phyloP scores from a whole-genome alignment of 192 early-diverging fungal species.

The Coemansia sp. region DNA sequence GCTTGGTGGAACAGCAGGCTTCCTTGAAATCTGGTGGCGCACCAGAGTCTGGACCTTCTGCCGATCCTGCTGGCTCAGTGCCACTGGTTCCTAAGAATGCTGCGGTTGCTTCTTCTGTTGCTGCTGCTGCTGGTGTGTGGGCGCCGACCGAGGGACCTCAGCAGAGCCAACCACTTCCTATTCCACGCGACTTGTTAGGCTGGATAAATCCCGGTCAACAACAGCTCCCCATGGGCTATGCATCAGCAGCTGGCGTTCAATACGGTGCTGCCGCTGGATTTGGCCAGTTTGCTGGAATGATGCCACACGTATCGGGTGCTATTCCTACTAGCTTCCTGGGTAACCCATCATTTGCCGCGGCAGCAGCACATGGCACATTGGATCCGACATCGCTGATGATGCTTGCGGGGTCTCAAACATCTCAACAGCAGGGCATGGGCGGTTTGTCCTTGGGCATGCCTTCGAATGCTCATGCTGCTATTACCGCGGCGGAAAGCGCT shows the following conservation, averaged over 20 bases:
- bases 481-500: neutral
- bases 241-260: neutral
- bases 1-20: constrained; percentile 5
- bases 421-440: constrained; percentile 2
- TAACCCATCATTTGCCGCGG: constrained; percentile 10
- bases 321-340: constrained; percentile 8
- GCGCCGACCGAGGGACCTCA: neutral
- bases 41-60: neutral
- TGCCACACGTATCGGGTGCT: constrained; percentile 14
- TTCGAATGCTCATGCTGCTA: neutral
- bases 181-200: neutral
- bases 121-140: neutral
- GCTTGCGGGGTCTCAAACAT: constrained; percentile 8
- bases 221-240: constrained; percentile 16
- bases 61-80: neutral
- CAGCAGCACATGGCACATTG: neutral
- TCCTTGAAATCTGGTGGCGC: neutral
- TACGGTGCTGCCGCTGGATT: constrained; percentile 8
- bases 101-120: neutral
- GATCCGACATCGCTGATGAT: constrained; percentile 23
- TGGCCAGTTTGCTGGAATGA: constrained; percentile 17
- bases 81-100: neutral
- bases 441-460: constrained; percentile 12
- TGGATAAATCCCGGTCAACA: constrained; percentile 4
- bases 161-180: neutral